Evolutionary conservation across 495 filamentous ascomycete genomes (phyloP).

Genomic region (Penicillium desertorum): DNA sequence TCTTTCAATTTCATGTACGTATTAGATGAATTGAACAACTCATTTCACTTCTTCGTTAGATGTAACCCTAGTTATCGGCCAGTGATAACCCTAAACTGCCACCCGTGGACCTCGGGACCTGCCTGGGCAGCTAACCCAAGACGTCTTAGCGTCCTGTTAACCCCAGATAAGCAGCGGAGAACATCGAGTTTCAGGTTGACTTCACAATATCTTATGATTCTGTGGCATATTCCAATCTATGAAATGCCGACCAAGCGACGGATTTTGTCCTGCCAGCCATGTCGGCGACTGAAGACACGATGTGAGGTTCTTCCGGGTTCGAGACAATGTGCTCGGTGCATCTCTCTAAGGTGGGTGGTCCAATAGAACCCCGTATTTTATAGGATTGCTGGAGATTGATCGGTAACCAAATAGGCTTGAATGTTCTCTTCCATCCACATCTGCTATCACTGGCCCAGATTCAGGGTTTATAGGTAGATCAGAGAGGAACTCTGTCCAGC

Average conservation of each 20-base stretch:
- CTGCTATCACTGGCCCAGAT: slow-evolving; percentile 1
- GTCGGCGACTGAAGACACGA: slow-evolving; percentile 12
- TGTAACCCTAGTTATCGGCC: neutral
- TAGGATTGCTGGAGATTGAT: neutral
- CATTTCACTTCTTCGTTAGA: neutral
- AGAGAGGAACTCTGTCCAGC: neutral
- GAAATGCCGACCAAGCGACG: slow-evolving; percentile 13
- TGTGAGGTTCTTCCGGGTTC: slow-evolving; percentile 13
- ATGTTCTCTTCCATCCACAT: slow-evolving; percentile 11
- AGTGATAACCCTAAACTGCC: slow-evolving; percentile 7
- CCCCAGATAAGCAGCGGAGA: slow-evolving; percentile 16
- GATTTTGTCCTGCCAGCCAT: slow-evolving; percentile 10
- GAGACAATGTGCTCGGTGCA: slow-evolving; percentile 12
- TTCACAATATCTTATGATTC: neutral
- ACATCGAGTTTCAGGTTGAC: slow-evolving; percentile 11
- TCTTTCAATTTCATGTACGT: neutral
- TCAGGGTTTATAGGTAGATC: neutral
- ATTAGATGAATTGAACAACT: neutral
- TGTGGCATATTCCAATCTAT: neutral
- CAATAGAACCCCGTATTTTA: neutral
- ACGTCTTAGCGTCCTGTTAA: slow-evolving; percentile 7
- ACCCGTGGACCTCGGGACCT: neutral
- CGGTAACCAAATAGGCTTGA: slow-evolving; percentile 1
- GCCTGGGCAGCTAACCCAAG: slow-evolving; percentile 7
- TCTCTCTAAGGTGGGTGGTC: slow-evolving; percentile 8